These are phyloP conservation scores for Sporopachydermia quercuum DNA, from an alignment of 805 yeast genomes.

Conservation along the genomic window DNA sequence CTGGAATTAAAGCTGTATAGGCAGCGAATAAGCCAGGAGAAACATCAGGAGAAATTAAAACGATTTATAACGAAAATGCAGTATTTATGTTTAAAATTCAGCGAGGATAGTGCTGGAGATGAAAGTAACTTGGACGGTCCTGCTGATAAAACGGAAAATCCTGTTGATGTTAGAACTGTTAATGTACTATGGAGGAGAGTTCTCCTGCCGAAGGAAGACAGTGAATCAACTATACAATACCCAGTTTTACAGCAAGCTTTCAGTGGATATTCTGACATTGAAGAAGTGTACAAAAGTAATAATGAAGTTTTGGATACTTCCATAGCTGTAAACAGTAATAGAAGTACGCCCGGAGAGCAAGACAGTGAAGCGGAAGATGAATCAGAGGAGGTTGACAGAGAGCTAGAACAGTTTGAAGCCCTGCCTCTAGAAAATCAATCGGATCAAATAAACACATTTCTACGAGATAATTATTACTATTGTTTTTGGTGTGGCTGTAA, in stretches of 20 bases:
- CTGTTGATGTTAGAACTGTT: constrained; percentile 13
- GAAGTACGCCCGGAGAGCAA: constrained; percentile 7
- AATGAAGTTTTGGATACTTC: constrained; percentile 3
- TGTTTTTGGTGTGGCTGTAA: constrained; percentile 37
- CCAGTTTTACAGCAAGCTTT: too few species aligned
- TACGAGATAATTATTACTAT: constrained; percentile 26
- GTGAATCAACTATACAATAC: background rate
- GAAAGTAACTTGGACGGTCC: too few species aligned
- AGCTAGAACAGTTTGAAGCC: constrained; percentile 18
- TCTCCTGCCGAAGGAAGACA: constrained; percentile 2
- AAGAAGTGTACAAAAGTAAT: constrained; percentile 2
- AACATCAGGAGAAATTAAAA: constrained; percentile 6
- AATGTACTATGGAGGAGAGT: constrained; percentile 27
- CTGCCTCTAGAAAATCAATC: constrained; percentile 17
- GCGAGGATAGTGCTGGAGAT: constrained; percentile 21
- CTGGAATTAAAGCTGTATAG: constrained; percentile 9
- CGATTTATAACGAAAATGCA: constrained; percentile 20
- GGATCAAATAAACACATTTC: constrained; percentile 20
- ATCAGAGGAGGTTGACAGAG: constrained; percentile 15
- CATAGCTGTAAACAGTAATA: constrained; percentile 6
- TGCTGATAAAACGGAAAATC: constrained; percentile 13
- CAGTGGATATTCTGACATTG: too few species aligned
- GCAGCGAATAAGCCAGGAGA: constrained; percentile 10
- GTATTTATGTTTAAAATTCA: constrained; percentile 26
- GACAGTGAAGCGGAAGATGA: constrained; percentile 6